Evolutionary conservation across 306 rosid genomes (phyloP).

Genomic region (Vigna reflexopilosa): DNA sequence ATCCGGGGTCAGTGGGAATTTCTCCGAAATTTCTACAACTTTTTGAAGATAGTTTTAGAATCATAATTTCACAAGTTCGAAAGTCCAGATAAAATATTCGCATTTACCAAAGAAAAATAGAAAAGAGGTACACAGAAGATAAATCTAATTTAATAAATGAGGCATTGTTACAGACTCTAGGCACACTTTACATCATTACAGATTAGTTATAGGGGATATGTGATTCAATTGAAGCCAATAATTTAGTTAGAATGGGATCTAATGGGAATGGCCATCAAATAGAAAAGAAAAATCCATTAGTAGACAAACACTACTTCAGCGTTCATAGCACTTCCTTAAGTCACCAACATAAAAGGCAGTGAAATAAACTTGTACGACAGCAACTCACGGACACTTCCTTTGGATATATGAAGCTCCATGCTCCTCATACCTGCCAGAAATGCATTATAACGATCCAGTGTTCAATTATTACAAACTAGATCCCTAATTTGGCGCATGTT

Average conservation of each 20-base stretch:
- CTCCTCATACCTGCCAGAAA: slow-evolving; percentile 84
- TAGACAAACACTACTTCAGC: slow-evolving; percentile 17
- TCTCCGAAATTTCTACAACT: too few relatives aligned
- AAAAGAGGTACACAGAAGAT: slow-evolving; percentile 5
- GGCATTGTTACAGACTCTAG: slow-evolving; percentile 30
- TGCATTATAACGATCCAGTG: slow-evolving; percentile 22
- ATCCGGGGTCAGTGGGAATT: too few relatives aligned
- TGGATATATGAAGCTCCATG: slow-evolving; percentile 97
- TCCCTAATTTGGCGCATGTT: not conserved
- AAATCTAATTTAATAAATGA: slow-evolving; percentile 15
- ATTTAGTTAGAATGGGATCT: slow-evolving; percentile 37
- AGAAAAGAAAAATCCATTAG: slow-evolving; percentile 20
- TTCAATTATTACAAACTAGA: not conserved
- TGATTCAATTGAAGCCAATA: slow-evolving; percentile 23
- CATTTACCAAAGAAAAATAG: not conserved
- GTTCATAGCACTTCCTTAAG: slow-evolving; percentile 24
- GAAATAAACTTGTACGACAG: slow-evolving; percentile 38
- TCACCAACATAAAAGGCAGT: slow-evolving; percentile 28
- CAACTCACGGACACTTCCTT: slow-evolving; percentile 85
- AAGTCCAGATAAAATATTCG: not conserved
- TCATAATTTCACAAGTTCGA: not conserved
- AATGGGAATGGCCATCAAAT: slow-evolving; percentile 12
- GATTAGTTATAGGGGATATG: slow-evolving; percentile 27
- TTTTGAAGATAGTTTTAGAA: not conserved
- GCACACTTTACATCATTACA: slow-evolving; percentile 39